Evolutionary conservation across 805 yeast species (phyloP).

Genomic region (Saccharomycopsis synnaedendra): DNA sequence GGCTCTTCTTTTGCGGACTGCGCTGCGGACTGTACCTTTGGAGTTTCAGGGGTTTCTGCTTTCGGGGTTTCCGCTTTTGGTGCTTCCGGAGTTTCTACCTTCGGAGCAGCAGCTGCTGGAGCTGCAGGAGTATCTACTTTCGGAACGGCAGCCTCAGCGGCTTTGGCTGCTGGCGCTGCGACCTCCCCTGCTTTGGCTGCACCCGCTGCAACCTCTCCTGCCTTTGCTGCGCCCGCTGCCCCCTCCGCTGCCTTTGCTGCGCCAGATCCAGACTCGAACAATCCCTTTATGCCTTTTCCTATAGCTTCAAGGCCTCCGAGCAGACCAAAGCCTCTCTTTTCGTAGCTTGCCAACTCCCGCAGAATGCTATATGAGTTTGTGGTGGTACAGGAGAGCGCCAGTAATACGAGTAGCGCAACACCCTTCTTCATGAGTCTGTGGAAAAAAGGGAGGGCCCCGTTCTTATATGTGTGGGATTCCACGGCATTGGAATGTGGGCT

Average conservation of each 20-base stretch:
- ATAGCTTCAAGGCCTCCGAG: not conserved
- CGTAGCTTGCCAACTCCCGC: too few species aligned
- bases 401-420: too few species aligned
- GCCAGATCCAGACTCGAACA: not conserved
- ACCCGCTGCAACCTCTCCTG: not conserved
- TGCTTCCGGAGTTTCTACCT: not conserved
- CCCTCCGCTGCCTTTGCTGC: slow-evolving; percentile 2
- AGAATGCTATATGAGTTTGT: too few species aligned
- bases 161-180: not conserved
- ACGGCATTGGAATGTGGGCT: too few species aligned
- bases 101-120: not conserved
- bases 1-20: not conserved
- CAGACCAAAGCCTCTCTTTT: too few species aligned
- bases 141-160: not conserved
- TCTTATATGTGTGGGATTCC: too few species aligned
- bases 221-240: slow-evolving; percentile 1
- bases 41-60: not conserved
- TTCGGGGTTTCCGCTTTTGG: not conserved
- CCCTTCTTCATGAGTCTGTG: too few species aligned
- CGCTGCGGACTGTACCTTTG: not conserved
- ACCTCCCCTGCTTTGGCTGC: not conserved
- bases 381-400: too few species aligned
- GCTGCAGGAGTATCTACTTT: not conserved
- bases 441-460: too few species aligned
- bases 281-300: not conserved